Evolutionary conservation across 2,329 filamentous ascomycete genomes (phyloP).

Genomic region (Xylariaceae sp.): DNA sequence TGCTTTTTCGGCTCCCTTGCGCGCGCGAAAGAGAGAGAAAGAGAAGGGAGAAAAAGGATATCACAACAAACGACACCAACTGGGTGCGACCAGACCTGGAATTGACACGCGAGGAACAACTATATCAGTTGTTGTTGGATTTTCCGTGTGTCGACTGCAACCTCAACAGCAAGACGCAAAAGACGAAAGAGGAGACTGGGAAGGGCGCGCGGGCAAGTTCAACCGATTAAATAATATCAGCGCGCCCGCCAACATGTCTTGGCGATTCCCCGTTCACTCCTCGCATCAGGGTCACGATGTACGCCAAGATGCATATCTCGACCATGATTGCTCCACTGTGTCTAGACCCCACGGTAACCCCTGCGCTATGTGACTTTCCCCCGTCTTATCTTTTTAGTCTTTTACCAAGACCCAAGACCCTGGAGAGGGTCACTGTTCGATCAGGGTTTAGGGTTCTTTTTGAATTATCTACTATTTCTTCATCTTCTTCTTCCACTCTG

Average conservation of each 20-base stretch:
- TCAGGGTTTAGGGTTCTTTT: no score
- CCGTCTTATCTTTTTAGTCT: slow-evolving; percentile 24
- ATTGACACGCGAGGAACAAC: no score
- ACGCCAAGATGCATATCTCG: slow-evolving; percentile 21
- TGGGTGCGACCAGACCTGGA: no score
- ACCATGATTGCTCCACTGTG: slow-evolving; percentile 20
- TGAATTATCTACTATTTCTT: no score
- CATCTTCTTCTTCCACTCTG: no score
- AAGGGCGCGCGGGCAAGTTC: background rate
- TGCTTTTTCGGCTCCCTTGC: background rate
- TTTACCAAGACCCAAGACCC: no score
- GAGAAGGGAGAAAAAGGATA: background rate
- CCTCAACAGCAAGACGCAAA: no score
- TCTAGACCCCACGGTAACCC: slow-evolving; percentile 14
- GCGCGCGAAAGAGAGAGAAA: background rate
- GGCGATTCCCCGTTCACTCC: slow-evolving; percentile 5
- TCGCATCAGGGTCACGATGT: slow-evolving; percentile 7
- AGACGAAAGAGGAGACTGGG: background rate
- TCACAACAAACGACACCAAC: no score
- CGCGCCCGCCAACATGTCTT: slow-evolving; percentile 10
- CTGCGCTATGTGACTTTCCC: background rate
- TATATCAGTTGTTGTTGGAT: no score
- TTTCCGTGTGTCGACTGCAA: no score
- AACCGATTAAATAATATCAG: slow-evolving; percentile 13
- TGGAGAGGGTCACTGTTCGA: no score